Conservation (phyloP, 108 stramenopile species). For the Ochromonas danica region DNA sequence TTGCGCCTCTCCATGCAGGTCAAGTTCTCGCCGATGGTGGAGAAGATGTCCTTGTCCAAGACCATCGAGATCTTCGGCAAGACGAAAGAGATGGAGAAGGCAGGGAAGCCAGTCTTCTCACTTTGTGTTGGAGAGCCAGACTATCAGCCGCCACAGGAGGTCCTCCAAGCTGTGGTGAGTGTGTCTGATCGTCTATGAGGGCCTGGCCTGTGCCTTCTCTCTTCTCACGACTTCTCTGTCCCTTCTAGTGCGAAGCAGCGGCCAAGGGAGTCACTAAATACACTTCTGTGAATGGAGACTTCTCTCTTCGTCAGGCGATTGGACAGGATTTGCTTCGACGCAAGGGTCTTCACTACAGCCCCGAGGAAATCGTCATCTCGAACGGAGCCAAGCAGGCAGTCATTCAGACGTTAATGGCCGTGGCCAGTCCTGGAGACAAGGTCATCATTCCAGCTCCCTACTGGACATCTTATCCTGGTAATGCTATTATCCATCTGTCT, state of each 20-base stretch:
- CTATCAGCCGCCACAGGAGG: slow-evolving; percentile 78
- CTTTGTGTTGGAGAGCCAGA: slow-evolving; percentile 97
- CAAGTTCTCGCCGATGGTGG: background rate
- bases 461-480: slow-evolving; percentile 89
- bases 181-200: background rate
- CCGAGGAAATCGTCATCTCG: slow-evolving; percentile 80
- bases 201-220: background rate
- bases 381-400: slow-evolving; percentile 96
- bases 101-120: slow-evolving; percentile 64
- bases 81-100: slow-evolving; percentile 55
- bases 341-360: slow-evolving; percentile 74
- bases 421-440: slow-evolving; percentile 76
- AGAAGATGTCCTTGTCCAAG: background rate
- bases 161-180: background rate
- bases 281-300: slow-evolving; percentile 88
- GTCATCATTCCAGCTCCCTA: slow-evolving; percentile 91
- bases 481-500: background rate
- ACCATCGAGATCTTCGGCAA: slow-evolving; percentile 51
- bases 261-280: slow-evolving; percentile 73
- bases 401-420: slow-evolving; percentile 80
- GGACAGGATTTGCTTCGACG: slow-evolving; percentile 72
- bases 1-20: too few relatives aligned
- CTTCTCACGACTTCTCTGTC: background rate
- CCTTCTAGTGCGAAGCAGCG: slow-evolving; percentile 43
- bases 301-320: slow-evolving; percentile 76